Base-by-base conservation (phyloP, 2,329 filamentous ascomycete species). In the Aspergillus bombycis region DNA sequence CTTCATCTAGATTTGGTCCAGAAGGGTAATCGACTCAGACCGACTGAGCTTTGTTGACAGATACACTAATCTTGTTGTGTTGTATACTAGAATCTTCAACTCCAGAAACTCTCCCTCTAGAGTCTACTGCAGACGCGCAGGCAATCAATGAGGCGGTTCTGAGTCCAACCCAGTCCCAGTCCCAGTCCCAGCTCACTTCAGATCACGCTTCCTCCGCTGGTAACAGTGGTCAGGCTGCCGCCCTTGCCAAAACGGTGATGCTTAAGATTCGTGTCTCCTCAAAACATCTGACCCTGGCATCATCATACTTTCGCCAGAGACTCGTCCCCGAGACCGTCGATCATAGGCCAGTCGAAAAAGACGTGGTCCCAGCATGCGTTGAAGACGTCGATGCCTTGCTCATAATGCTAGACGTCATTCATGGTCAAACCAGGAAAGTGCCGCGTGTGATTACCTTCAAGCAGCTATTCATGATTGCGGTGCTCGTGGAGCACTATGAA, bases 361-460 rank as follows among this genome's bases (percentile, higher is more conserved):
- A 59, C 11, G 4, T 58, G 3, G 14, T 63, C 3, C 46, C 50
- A 1, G 10, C 54, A 11, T 23, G 36, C 11, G 50, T 59, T 50
- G 61, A 63, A 12, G 58, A 84, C 59, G 67, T 72, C 4, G 70
- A 78, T 8, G 80, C 81, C 0, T 73, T 84, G 5, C 70, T 77
- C 10, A 77, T 79, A 21, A 60, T 84, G 1, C 70, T 84, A 55
- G 77, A 82, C 62, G 79, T 82, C n/a, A 71, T 85, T 11, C 83
- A 85, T 69, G 74, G 78, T 56, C 76, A 77, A 4, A 76, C 74
- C 16, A 65, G 73, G n/a, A 74, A 78, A 48, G 75, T 85, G 16
- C 81, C 81, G 0, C 71, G 70, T 45, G 55, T 63, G 0, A 64
- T 84, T 0, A 71, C 67, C 38, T 69, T 84, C 6, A 77, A 83